These are phyloP conservation scores for Aspergillus egyptiacus DNA, from an alignment of 495 filamentous ascomycete species.

Conservation along the genomic window DNA sequence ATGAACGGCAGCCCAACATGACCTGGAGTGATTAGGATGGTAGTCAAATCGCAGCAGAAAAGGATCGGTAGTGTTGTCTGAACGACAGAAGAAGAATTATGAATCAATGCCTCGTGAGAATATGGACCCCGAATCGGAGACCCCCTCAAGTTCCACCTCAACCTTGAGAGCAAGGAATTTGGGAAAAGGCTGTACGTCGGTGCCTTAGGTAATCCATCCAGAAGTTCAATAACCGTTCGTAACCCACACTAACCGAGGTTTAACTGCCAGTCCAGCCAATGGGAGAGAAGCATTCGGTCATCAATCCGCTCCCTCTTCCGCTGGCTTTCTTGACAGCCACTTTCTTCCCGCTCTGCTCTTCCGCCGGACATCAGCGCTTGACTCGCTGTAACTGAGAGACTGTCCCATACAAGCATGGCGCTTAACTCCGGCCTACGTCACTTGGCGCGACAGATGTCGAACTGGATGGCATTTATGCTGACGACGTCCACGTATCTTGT, in stretches of 20 bases:
- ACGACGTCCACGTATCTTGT: too few relatives aligned
- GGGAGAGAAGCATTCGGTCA: slow-evolving; percentile 20
- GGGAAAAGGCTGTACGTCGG: too few relatives aligned
- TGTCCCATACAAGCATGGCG: too few relatives aligned
- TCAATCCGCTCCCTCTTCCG: not conserved
- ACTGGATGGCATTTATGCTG: too few relatives aligned
- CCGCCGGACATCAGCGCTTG: too few relatives aligned
- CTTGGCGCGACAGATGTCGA: too few relatives aligned
- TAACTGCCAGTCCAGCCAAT: slow-evolving; percentile 32
- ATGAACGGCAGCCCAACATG: not conserved
- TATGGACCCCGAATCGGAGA: not conserved
- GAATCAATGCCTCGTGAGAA: slow-evolving; percentile 1
- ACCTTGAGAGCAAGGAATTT: too few relatives aligned
- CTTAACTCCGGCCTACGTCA: too few relatives aligned
- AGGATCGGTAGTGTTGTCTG: not conserved
- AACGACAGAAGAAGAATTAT: not conserved
- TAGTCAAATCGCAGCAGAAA: not conserved
- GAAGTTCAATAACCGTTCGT: slow-evolving; percentile 31
- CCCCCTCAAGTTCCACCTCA: not conserved
- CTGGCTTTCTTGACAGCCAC: too few relatives aligned
- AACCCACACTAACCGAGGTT: slow-evolving; percentile 24
- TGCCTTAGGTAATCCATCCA: not conserved
- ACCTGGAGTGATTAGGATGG: too few relatives aligned
- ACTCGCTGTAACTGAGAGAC: too few relatives aligned
- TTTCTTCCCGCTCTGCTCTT: not conserved